These are phyloP conservation scores for Diaporthe amygdali DNA, from an alignment of 2,329 filamentous ascomycete genomes.

Conservation along the genomic window DNA sequence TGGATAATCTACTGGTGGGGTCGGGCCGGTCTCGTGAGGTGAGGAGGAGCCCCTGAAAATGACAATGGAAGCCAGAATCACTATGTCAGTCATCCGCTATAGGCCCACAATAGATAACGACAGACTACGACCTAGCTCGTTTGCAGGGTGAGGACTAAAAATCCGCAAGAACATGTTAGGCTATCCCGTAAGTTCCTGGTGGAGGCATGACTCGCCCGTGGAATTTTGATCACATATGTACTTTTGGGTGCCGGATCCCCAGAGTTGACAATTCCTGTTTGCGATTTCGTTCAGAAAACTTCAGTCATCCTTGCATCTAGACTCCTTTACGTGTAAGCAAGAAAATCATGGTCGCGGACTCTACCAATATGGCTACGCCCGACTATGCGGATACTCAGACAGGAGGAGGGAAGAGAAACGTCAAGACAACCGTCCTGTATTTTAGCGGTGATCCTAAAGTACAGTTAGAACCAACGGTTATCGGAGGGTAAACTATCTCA, in stretches of 20 bases:
- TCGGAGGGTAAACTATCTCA: background rate
- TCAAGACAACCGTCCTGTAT: background rate
- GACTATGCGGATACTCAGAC: background rate
- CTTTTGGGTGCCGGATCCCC: background rate
- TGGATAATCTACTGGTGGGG: background rate
- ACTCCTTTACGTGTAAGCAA: background rate
- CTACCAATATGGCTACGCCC: background rate
- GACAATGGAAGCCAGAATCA: background rate
- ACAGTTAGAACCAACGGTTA: background rate
- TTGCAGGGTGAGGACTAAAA: background rate
- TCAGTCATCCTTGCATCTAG: too few relatives aligned
- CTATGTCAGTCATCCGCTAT: background rate
- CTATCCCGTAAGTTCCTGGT: background rate
- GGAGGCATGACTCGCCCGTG: background rate
- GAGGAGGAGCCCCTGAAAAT: slow-evolving; percentile 3
- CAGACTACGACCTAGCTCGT: background rate
- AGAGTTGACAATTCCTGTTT: too few relatives aligned
- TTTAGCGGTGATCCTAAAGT: background rate
- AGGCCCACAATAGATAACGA: slow-evolving; percentile 10
- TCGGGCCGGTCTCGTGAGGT: background rate
- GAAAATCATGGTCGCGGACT: background rate
- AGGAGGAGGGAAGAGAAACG: background rate
- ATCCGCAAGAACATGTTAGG: background rate
- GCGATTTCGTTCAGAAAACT: background rate
- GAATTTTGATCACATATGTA: background rate